These are phyloP conservation scores for Tetracentron sinense DNA, from an alignment of 164 flowering plant genomes.

Conservation along the genomic window DNA sequence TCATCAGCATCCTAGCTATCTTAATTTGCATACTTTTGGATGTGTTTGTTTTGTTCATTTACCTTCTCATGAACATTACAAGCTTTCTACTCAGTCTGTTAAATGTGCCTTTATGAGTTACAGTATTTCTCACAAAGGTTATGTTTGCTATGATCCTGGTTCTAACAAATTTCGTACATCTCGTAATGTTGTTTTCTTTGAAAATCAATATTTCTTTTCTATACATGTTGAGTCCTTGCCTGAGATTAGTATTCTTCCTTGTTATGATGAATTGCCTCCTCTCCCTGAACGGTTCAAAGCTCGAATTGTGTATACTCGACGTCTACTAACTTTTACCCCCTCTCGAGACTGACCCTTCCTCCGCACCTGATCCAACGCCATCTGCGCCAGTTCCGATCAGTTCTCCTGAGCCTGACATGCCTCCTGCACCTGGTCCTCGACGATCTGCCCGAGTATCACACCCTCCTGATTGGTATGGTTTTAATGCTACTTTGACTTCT, in stretches of 20 bases:
- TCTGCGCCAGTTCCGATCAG: too few species aligned
- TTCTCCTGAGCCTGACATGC: too few species aligned
- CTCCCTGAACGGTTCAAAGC: background rate
- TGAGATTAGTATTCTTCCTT: background rate
- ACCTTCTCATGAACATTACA: conserved; percentile 7
- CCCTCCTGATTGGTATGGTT: background rate
- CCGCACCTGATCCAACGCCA: background rate
- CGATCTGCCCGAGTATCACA: background rate
- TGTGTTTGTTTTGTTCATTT: conserved; percentile 22
- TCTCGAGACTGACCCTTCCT: background rate
- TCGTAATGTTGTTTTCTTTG: conserved; percentile 4
- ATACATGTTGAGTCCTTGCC: background rate
- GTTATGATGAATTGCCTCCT: background rate
- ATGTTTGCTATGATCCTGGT: conserved; percentile 10
- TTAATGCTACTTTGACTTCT: background rate
- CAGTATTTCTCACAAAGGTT: conserved; percentile 7
- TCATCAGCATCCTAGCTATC: background rate
- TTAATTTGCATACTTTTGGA: conserved; percentile 10
- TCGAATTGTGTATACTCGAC: background rate
- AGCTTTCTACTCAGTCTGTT: conserved; percentile 9
- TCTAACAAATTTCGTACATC: background rate
- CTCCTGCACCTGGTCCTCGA: background rate
- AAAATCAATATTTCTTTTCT: background rate
- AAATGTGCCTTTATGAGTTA: conserved; percentile 13
- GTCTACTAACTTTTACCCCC: background rate